Conservation (phyloP, 768 basidiomycete genomes). For the Mycena rebaudengoi region DNA sequence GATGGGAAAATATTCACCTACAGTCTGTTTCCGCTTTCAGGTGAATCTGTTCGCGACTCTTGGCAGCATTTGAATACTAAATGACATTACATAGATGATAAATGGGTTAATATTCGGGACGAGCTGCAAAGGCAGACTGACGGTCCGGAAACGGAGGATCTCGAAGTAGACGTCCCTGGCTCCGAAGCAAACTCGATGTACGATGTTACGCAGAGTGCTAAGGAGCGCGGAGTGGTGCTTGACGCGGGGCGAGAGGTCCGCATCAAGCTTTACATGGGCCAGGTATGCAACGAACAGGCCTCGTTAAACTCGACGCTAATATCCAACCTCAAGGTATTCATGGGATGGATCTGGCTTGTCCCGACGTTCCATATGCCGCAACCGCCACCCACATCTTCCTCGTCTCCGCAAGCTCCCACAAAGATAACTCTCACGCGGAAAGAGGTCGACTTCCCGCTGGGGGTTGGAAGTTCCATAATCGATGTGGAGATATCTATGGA, state of each 20-base stretch:
- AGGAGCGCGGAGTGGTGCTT: constrained; percentile 59
- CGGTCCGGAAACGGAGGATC: constrained; percentile 20
- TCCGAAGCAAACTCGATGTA: constrained; percentile 56
- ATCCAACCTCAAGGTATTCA: constrained; percentile 58
- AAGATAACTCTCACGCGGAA: constrained; percentile 60
- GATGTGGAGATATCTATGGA: constrained; percentile 73
- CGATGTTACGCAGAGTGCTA: constrained; percentile 43
- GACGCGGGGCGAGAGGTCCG: constrained; percentile 75
- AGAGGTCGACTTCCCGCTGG: constrained; percentile 82
- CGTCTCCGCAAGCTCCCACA: constrained; percentile 33
- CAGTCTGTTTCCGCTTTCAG: constrained; percentile 54
- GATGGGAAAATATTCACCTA: constrained; percentile 53
- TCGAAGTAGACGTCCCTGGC: constrained; percentile 39
- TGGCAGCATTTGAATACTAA: too few species aligned
- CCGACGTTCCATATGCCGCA: constrained; percentile 83
- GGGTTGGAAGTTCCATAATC: constrained; percentile 71
- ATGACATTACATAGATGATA: too few species aligned
- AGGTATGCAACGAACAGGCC: constrained; percentile 50
- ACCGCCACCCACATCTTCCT: constrained; percentile 41
- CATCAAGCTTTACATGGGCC: constrained; percentile 76
- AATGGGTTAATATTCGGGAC: constrained; percentile 50
- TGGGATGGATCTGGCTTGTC: constrained; percentile 90
- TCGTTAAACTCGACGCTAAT: background rate
- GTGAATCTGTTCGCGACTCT: too few species aligned
- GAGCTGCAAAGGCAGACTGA: constrained; percentile 40